Conservation (phyloP, 2,329 filamentous ascomycete species). For the Hymenoscyphus scutula region DNA sequence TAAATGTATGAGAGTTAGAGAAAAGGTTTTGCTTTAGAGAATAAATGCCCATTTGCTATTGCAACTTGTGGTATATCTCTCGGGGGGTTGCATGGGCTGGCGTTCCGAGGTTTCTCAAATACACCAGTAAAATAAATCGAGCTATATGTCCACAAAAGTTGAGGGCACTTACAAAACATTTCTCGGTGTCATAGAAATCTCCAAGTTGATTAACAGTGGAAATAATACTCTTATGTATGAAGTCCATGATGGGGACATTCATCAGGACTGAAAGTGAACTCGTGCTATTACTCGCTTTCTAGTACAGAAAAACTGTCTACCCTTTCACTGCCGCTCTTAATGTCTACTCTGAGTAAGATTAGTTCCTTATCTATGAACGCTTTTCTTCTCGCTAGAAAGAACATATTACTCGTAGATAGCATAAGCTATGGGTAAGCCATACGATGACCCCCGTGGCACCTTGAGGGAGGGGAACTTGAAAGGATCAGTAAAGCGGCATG, state of each 20-base stretch:
- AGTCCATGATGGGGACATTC: too few species aligned
- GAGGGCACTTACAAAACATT: not conserved
- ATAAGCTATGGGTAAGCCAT: not conserved
- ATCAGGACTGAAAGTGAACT: too few species aligned
- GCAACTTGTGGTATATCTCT: conserved; percentile 9
- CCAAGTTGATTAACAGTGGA: not conserved
- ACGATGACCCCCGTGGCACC: not conserved
- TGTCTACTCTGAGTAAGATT: too few species aligned
- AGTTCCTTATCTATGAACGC: too few species aligned
- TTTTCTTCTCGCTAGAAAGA: not conserved
- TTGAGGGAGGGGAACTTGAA: not conserved
- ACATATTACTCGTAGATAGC: conserved; percentile 1
- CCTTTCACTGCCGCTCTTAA: too few species aligned
- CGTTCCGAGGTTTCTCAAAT: conserved; percentile 24
- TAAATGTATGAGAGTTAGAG: conserved; percentile 15
- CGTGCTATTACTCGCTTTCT: too few species aligned
- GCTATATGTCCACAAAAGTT: not conserved
- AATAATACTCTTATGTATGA: not conserved
- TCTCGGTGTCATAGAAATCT: not conserved
- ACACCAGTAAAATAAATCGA: conserved; percentile 8
- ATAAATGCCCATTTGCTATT: not conserved
- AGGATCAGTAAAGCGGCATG: not conserved
- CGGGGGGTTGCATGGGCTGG: conserved; percentile 29
- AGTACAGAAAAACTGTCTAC: too few species aligned
- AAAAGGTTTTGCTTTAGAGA: conserved; percentile 4